Base-by-base conservation (phyloP, 352 stramenopile genomes). In the Phytophthora ramorum region DNA sequence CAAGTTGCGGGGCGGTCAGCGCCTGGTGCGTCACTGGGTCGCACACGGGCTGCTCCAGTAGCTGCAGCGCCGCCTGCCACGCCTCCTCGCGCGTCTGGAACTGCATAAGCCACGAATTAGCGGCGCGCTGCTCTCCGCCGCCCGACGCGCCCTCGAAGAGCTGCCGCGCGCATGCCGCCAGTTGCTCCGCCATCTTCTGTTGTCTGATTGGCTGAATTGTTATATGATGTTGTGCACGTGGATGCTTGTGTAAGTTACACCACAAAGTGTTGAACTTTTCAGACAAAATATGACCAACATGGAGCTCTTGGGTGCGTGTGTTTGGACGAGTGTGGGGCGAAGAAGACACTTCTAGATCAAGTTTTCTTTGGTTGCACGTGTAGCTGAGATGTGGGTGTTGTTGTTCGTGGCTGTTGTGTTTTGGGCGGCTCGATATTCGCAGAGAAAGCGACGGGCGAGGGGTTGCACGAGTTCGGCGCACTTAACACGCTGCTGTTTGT, bases 401-500 rank as follows among this genome's bases (percentile, higher is more conserved):
- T 12, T 63, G 17, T 40, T 22, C 4, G 20, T 51, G 22, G 13
- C 30, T 46, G 20, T 47, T 53, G 14, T 12, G 22, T 40, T 24
- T 14, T 17, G 26, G 32, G 51, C 61, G 38, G 22, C 10, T 22
- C 3, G 12, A 14, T 68, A 46, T 58, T 45, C 13, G 37, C 47
- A 83, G 75, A 86, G 82, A 96, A 95, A 70, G 58, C 75, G 32
- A 63, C 76, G 7, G 80, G 80, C 56, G 80, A 90, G 59, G 84
- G 83, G 7, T 72, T 92, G 34, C 88, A 96, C 52, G 85, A 96
- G 67, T 95, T 96, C 66, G 87, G 88, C 47, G 88, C 88, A 22
- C 82, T 96, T 53, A 96, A 96, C 65, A 96, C 88, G 64, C 70
- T 96, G 59, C 79, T 96, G 32, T 90, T 96, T 65, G 88, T 93